These are phyloP conservation scores for Clavispora santaluciae DNA, from an alignment of 805 yeast genomes.

Conservation along the genomic window DNA sequence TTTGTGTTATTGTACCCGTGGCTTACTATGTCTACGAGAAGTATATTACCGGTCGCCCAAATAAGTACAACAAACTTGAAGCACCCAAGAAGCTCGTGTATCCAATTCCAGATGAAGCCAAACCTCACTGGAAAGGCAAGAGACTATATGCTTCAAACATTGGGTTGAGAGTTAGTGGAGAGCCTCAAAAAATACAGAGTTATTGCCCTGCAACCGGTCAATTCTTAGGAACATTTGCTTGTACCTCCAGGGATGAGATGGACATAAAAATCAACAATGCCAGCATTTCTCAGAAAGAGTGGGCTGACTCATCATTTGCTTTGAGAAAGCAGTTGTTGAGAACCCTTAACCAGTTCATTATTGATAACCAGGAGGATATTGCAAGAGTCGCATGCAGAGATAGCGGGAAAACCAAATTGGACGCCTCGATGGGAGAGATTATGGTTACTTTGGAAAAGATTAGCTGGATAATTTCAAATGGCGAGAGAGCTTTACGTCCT, in stretches of 20 bases:
- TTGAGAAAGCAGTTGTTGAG: constrained; percentile 66
- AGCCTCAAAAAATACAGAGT: constrained; percentile 68
- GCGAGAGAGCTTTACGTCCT: constrained; percentile 64
- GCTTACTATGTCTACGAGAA: constrained; percentile 31
- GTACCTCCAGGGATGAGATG: constrained; percentile 65
- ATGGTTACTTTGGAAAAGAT: constrained; percentile 91
- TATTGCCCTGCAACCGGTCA: constrained; percentile 98
- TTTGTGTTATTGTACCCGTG: constrained; percentile 34
- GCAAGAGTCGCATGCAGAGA: constrained; percentile 95
- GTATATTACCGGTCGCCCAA: constrained; percentile 35
- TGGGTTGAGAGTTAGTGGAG: constrained; percentile 51
- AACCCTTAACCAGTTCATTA: constrained; percentile 66
- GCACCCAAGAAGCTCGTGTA: constrained; percentile 46
- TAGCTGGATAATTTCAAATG: constrained; percentile 84
- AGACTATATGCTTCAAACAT: constrained; percentile 58
- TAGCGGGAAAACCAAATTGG: constrained; percentile 92
- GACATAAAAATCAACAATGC: constrained; percentile 57
- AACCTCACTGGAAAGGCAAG: constrained; percentile 90
- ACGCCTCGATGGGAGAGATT: constrained; percentile 95
- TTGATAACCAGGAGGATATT: constrained; percentile 77
- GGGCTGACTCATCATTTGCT: constrained; percentile 51
- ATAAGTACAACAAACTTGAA: constrained; percentile 39
- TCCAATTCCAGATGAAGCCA: constrained; percentile 69
- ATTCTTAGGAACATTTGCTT: constrained; percentile 65
- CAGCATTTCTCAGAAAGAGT: constrained; percentile 47